Evolutionary conservation across 108 stramenopile species (phyloP), one percentile per base, ranked within the genome.

Genomic region (Stephanodiscus minutulus): DNA sequence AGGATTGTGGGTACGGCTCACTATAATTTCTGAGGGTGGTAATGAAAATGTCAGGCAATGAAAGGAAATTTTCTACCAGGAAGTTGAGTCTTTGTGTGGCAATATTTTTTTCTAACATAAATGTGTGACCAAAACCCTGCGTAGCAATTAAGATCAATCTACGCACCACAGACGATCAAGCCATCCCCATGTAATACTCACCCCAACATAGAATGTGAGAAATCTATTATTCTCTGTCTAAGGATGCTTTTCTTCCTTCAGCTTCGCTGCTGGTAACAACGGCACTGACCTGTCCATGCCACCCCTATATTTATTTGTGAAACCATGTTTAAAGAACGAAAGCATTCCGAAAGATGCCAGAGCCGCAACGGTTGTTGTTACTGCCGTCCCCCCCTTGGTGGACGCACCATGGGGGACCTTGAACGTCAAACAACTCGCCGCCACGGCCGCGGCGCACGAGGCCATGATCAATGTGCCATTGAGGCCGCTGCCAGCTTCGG

Each of bases 391-490:
- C 1, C 43, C 43, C 49, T 25, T 66, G 47, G 29, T 68, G 9
- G 22, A 39, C 7, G 56, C 39, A 55, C 24, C 64, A 44, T 49
- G 50, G 47, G 20, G 28, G 18, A 31, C 35, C 46, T 17, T 64
- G 49, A 20, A 0, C 25, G 28, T 20, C 61, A 72, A 72, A 64
- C 61, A 72, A 63, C 33, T 43, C 78, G 22, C 61, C 64, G 7
- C 52, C 77, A 22, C 52, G 24, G 52, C 52, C 24, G 52, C 52
- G 52, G 52, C 52, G 11, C 52, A 53, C 52, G 52, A 53, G 52
- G 52, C 52, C 8, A 24, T 22, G 27, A 53, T 12, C 52, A 53
- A 53, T 44, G 0, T 11, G 0, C 52, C 52, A 27, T 24, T 7
- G 52, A 9, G 52, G 52, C 25, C 22, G 24, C 8, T 27, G 52